Evolutionary conservation across 2,329 filamentous ascomycete species (phyloP).

Genomic region (Ophiostoma himal-ulmi): DNA sequence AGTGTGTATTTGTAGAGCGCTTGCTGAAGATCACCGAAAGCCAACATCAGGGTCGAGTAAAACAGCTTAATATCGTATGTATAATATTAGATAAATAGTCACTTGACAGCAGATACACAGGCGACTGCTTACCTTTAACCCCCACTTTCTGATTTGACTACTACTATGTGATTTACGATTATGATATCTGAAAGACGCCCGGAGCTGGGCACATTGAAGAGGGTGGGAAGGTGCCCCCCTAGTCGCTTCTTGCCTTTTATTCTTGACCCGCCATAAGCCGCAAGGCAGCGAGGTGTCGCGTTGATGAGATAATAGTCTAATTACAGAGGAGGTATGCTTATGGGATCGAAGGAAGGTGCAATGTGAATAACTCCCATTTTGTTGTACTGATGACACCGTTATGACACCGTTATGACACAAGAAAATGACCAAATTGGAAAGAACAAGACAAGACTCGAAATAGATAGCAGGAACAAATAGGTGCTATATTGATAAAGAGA

Average conservation of each 20-base stretch:
- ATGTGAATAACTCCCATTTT: neutral
- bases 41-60: neutral
- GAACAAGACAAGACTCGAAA: neutral
- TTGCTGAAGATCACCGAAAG: neutral
- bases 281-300: neutral
- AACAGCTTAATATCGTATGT: neutral
- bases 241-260: neutral
- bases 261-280: constrained; percentile 1
- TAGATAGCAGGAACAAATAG: neutral
- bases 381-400: neutral
- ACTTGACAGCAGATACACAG: neutral
- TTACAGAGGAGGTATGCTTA: too few species aligned
- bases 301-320: neutral
- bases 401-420: neutral
- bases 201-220: neutral
- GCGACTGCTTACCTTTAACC: neutral
- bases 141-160: neutral
- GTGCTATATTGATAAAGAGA: too few species aligned
- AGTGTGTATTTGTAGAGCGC: neutral
- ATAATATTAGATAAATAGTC: neutral
- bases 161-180: neutral
- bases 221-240: constrained; percentile 4
- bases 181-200: constrained; percentile 4
- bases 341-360: neutral
- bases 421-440: neutral